Percentiles rank a stretch among this genome's conserved stretches.
Evolutionary conservation across 768 basidiomycete species (phyloP).

Genomic region (Chalciporus sphaerocephalus): DNA sequence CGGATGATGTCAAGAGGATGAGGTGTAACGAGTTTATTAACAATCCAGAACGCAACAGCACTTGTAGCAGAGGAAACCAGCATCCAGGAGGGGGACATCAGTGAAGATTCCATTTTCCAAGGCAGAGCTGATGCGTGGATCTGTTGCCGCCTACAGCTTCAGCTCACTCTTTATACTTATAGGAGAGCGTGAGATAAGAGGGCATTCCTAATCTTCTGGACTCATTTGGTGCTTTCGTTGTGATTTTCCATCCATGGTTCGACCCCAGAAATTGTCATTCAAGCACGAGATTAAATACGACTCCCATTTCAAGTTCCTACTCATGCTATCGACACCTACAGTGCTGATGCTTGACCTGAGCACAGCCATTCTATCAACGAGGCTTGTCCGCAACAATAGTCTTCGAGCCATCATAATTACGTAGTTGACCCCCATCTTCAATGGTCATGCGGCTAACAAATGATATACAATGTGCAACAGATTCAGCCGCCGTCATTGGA

Average conservation of each 20-base stretch:
- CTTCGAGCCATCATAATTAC: constrained; percentile 4
- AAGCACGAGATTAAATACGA: too few species aligned
- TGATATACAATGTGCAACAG: constrained; percentile 1
- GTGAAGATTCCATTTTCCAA: not conserved
- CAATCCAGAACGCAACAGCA: not conserved
- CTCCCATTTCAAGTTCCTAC: too few species aligned
- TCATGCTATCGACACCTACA: too few species aligned
- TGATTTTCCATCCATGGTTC: too few species aligned
- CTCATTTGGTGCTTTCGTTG: too few species aligned
- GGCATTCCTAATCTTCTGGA: too few species aligned
- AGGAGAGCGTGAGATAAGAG: too few species aligned
- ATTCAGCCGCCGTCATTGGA: constrained; percentile 3
- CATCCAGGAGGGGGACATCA: not conserved
- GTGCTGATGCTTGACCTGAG: too few species aligned
- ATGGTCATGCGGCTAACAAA: constrained; percentile 4
- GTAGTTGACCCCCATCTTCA: constrained; percentile 3
- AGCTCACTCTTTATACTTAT: not conserved
- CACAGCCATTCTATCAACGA: not conserved
- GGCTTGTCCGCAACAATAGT: constrained; percentile 5
- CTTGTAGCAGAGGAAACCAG: not conserved
- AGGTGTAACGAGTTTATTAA: not conserved
- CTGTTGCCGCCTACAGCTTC: too few species aligned
- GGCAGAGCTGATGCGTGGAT: not conserved
- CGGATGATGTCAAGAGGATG: constrained; percentile 1
- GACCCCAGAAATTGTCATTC: too few species aligned